Percentiles rank a stretch among this genome's conserved stretches.
phyloP scores from a whole-genome alignment of 1,284 basidiomycete genomes.

The Baeospora myosura region DNA sequence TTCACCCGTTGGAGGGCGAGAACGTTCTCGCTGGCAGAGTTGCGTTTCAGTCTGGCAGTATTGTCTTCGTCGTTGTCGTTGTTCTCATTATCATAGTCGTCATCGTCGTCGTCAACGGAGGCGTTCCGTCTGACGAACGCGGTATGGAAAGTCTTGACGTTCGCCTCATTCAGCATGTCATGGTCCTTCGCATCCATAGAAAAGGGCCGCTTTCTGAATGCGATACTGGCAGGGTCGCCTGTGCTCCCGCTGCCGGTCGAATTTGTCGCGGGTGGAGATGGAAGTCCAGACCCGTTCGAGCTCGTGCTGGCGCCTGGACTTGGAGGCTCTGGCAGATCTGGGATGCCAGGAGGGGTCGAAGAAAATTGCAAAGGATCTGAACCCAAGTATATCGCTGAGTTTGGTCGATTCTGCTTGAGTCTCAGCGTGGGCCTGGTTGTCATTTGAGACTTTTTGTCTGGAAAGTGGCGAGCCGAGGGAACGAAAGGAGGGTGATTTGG shows the following conservation, averaged over 20 bases:
- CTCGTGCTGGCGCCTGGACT: constrained; percentile 41
- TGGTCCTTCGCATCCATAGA: constrained; percentile 3
- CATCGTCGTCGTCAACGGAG: constrained; percentile 19
- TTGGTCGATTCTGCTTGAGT: constrained; percentile 9
- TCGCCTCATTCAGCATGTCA: constrained; percentile 19
- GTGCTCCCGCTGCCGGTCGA: constrained; percentile 73
- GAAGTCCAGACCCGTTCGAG: constrained; percentile 54
- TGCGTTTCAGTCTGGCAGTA: constrained; percentile 53
- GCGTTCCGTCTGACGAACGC: constrained; percentile 12
- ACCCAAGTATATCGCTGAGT: constrained; percentile 41
- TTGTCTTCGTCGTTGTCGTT: constrained; percentile 53
- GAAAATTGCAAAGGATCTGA: constrained; percentile 20
- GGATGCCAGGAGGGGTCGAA: constrained; percentile 32
- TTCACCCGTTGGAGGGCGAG: constrained; percentile 58
- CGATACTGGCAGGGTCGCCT: constrained; percentile 50
- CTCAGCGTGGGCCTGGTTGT: constrained; percentile 1
- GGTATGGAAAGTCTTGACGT: constrained; percentile 23
- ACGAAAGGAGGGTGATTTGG: neutral
- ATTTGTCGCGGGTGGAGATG: constrained; percentile 73
- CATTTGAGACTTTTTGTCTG: neutral
- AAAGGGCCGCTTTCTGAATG: constrained; percentile 30
- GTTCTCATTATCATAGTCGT: constrained; percentile 41
- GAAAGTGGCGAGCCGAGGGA: neutral
- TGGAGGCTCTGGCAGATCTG: constrained; percentile 64
- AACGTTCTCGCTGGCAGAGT: constrained; percentile 43